Percentiles rank a stretch among this genome's conserved stretches.
Conservation (phyloP, 2,329 filamentous ascomycete genomes). For the Claviceps sp. region DNA sequence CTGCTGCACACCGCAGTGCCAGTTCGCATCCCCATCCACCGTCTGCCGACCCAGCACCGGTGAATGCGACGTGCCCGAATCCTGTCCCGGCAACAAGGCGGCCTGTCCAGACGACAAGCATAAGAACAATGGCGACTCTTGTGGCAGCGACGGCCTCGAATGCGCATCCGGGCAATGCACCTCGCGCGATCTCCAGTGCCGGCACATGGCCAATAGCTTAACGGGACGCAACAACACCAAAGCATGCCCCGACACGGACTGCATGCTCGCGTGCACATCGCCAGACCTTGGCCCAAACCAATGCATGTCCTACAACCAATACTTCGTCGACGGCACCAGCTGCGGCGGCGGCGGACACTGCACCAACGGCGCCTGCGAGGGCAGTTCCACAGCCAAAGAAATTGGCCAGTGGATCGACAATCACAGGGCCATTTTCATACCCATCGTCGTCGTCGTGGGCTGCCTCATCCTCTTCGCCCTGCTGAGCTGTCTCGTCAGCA, state of each 20-base stretch:
- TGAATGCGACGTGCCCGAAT: conserved; percentile 73
- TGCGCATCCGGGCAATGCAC: conserved; percentile 95
- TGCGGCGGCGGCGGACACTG: conserved; percentile 75
- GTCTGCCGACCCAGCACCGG: conserved; percentile 74
- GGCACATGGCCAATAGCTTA: conserved; percentile 64
- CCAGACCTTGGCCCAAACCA: conserved; percentile 50
- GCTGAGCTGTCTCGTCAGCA: conserved; percentile 49
- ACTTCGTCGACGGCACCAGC: conserved; percentile 83
- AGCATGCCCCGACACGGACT: conserved; percentile 55
- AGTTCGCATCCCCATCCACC: conserved; percentile 51
- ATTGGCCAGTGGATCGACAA: conserved; percentile 62
- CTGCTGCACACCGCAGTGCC: conserved; percentile 57
- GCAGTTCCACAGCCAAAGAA: conserved; percentile 54
- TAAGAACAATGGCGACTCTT: conserved; percentile 55
- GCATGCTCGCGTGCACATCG: conserved; percentile 63
- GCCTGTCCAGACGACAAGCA: conserved; percentile 63
- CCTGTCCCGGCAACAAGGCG: conserved; percentile 58
- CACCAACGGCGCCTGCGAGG: conserved; percentile 62
- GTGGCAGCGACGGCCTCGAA: conserved; percentile 50
- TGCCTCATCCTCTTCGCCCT: conserved; percentile 58
- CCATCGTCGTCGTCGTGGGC: conserved; percentile 55
- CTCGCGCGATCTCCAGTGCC: conserved; percentile 79
- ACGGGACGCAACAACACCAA: conserved; percentile 63
- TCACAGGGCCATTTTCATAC: conserved; percentile 74
- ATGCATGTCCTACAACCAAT: conserved; percentile 71